phyloP scores from a whole-genome alignment of 2,329 filamentous ascomycete genomes.

The Aureobasidium lini region DNA sequence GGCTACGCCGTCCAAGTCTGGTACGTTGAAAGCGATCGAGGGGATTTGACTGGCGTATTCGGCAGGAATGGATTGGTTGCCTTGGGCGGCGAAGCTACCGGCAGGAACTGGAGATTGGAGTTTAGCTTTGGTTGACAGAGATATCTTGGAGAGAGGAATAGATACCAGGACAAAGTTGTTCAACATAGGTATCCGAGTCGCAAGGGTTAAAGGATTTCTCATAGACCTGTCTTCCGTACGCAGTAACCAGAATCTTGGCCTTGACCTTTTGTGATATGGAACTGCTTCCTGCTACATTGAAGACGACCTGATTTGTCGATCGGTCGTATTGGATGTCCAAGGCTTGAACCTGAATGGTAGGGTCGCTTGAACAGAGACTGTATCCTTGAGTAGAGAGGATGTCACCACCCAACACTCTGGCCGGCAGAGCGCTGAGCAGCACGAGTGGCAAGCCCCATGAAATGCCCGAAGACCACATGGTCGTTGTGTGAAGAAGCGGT shows the following conservation, averaged over 20 bases:
- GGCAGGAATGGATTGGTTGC: constrained; percentile 62
- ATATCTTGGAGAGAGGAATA: constrained; percentile 1
- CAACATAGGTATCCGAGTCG: constrained; percentile 55
- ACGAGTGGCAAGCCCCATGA: constrained; percentile 22
- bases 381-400: constrained; percentile 77
- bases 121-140: neutral
- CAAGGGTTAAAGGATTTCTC: constrained; percentile 79
- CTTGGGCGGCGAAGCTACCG: constrained; percentile 65
- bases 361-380: constrained; percentile 57
- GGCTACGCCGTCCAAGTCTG: constrained; percentile 81
- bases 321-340: constrained; percentile 75
- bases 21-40: constrained; percentile 79
- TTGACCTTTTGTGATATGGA: constrained; percentile 68
- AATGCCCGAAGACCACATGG: constrained; percentile 24
- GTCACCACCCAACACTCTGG: constrained; percentile 55
- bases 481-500: neutral
- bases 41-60: constrained; percentile 70
- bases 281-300: constrained; percentile 77
- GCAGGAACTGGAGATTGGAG: constrained; percentile 53
- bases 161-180: constrained; percentile 73
- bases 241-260: constrained; percentile 66
- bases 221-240: constrained; percentile 80
- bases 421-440: constrained; percentile 29
- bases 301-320: constrained; percentile 62
- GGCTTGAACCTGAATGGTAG: constrained; percentile 61